These are phyloP conservation scores for Tricholoma flavovirens DNA, from an alignment of 768 basidiomycete species.

Conservation along the genomic window DNA sequence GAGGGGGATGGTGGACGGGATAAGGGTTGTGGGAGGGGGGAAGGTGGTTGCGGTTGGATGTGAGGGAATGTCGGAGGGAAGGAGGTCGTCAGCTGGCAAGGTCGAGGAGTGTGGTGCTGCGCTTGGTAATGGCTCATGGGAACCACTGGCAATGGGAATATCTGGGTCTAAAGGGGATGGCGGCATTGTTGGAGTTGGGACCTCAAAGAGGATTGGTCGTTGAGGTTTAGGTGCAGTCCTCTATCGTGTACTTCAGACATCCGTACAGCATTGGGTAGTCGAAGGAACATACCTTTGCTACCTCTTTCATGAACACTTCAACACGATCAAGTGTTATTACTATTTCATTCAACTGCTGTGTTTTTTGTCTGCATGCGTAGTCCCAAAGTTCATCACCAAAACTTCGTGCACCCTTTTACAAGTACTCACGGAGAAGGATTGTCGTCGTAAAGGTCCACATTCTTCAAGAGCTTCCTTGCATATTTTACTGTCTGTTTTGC, in stretches of 20 bases:
- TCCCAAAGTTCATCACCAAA: not conserved
- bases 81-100: conserved; percentile 29
- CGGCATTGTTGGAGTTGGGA: conserved; percentile 45
- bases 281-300: conserved; percentile 42
- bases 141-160: conserved; percentile 13
- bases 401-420: not conserved
- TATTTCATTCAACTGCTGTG: conserved; percentile 41
- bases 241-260: conserved; percentile 21
- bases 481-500: conserved; percentile 42
- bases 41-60: conserved; percentile 16
- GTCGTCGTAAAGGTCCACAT: conserved; percentile 46
- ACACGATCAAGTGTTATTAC: conserved; percentile 48
- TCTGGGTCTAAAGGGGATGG: conserved; percentile 11
- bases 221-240: conserved; percentile 33
- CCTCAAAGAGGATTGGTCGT: conserved; percentile 44
- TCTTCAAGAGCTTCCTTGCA: conserved; percentile 51
- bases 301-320: conserved; percentile 44
- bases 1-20: conserved; percentile 29
- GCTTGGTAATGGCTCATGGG: conserved; percentile 3
- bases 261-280: not conserved
- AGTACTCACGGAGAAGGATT: conserved; percentile 38
- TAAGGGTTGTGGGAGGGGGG: conserved; percentile 18
- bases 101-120: conserved; percentile 6
- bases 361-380: conserved; percentile 29
- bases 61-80: conserved; percentile 29